Base-by-base conservation (phyloP, 495 filamentous ascomycete species). In the Delitschia confertaspora region DNA sequence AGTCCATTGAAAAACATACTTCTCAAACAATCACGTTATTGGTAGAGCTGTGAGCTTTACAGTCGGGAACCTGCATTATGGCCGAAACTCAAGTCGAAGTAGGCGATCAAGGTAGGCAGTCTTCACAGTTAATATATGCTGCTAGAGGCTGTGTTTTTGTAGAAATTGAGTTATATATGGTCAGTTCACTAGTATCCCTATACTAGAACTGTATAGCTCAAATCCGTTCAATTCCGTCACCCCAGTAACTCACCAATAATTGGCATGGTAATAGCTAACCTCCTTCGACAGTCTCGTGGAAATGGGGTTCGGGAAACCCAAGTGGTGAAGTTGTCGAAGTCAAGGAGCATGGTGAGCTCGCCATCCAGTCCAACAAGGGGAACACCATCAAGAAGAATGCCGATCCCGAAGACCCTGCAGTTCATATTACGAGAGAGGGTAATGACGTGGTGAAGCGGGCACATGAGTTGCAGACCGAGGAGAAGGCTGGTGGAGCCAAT, bases 371-470 rank as follows among this genome's bases (percentile, higher is more conserved):
- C 18, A 69, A 79, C 56, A 62, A 63, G 19, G 77, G 77, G 51
- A 83, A 81, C 51, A 74, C 69, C 11, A 70, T 81, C 55, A 71
- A 70, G 60, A 76, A 72, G 60, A 73, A 75, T 33, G 76, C 71
- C 45, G 61, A 70, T 18, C 62, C 69, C 29, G 65, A 65, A 11
- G 71, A 83, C 47, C 76, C 75, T 1, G 78, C 73, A 31, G 73
- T 80, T 11, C 69, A 69, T 47, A 55, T 78, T 44, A 62, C 60
- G 42, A 66, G 76, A 14, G 53, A 65, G 4, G 76, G 78, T 23
- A 78, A 82, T 55, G 77, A 81, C 58, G 78, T 78, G 27, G 77
- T 79, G 24, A 80, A 80, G 59, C 62, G 64, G 37, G 69, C 72
- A 16, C 67, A 63, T 47, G 76, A 79, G 56, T 58, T 77, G 20